A percentile compares a stretch with the other conserved stretches of the same genome.
phyloP scores from a whole-genome alignment of 202 grass and related monocot species.

The Eragrostis tef region DNA sequence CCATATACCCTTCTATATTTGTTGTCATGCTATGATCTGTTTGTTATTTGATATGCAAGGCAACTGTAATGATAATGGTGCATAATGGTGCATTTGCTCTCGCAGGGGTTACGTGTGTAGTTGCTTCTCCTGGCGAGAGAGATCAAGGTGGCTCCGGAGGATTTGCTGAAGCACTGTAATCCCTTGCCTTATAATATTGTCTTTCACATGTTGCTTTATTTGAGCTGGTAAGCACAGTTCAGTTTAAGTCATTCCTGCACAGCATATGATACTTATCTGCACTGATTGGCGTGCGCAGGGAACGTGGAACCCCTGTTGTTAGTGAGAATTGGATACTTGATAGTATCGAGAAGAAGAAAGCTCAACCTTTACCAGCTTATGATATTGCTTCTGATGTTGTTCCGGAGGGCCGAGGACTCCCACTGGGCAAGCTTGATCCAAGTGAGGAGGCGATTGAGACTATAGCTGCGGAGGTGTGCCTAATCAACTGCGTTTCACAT shows the following conservation, averaged over 20 bases:
- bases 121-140: conserved; percentile 72
- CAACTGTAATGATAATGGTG: background rate
- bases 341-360: conserved; percentile 68
- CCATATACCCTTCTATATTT: background rate
- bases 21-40: conserved; percentile 15
- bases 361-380: conserved; percentile 70
- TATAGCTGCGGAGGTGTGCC: conserved; percentile 64
- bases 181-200: background rate
- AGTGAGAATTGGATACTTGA: conserved; percentile 85
- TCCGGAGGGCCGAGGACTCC: conserved; percentile 64
- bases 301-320: conserved; percentile 69
- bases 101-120: conserved; percentile 67
- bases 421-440: conserved; percentile 65
- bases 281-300: conserved; percentile 50
- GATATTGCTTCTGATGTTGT: conserved; percentile 74
- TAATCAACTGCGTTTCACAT: background rate
- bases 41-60: conserved; percentile 2
- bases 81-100: background rate
- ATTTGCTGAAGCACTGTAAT: conserved; percentile 82
- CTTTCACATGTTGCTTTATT: background rate
- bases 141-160: conserved; percentile 65
- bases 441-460: conserved; percentile 72
- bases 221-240: background rate
- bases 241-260: background rate
- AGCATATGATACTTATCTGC: background rate